Conservation (phyloP, 331 rosid species). For the Rhamnella rubrinervis region DNA sequence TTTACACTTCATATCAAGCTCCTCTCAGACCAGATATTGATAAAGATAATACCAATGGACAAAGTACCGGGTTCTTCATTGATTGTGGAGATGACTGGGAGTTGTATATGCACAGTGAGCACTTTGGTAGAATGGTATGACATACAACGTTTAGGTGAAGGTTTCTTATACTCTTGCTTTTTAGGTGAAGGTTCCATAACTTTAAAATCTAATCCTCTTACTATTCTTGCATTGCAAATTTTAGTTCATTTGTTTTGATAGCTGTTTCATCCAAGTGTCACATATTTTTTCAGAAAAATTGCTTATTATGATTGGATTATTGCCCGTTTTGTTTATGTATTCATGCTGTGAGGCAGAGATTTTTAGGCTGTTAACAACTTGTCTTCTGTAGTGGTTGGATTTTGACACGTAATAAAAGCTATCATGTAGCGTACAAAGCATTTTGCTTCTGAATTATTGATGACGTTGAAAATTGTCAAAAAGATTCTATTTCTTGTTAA, state of each 20-base stretch:
- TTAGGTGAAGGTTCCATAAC: background rate
- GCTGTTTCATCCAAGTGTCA: background rate
- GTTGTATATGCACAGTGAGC: constrained; percentile 47
- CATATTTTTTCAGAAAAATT: background rate
- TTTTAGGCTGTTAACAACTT: background rate
- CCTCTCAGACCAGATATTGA: constrained; percentile 22
- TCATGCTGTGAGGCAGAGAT: background rate
- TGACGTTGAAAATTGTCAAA: background rate
- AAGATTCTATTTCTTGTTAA: background rate
- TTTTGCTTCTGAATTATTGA: constrained; percentile 4
- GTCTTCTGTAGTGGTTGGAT: constrained; percentile 7
- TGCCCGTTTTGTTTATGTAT: background rate
- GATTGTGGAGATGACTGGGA: constrained; percentile 83
- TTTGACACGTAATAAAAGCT: background rate
- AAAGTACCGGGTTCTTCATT: constrained; percentile 30
- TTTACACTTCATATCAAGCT: constrained; percentile 62
- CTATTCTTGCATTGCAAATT: no score
- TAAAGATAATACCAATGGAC: constrained; percentile 39
- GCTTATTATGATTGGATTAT: background rate
- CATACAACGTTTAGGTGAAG: background rate
- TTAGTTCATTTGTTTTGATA: background rate
- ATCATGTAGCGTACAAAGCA: background rate
- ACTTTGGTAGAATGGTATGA: constrained; percentile 58
- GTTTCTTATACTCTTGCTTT: background rate
- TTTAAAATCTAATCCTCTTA: no score